Base-by-base conservation (phyloP, 306 rosid species). In the Sphenostylis stenocarpa region DNA sequence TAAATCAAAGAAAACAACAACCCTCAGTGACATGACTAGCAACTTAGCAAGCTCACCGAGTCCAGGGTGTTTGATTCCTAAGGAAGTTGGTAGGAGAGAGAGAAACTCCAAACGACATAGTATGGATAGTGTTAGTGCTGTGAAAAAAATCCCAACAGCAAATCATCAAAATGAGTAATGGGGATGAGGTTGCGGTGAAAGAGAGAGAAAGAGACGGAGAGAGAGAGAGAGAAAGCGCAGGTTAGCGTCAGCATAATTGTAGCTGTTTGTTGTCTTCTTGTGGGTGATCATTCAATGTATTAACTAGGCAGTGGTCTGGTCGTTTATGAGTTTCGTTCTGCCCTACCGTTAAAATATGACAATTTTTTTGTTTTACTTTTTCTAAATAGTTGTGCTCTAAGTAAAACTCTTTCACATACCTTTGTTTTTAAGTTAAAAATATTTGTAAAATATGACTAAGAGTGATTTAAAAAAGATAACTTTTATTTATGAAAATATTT, bases 41-140 rank as follows among this genome's bases (percentile, higher is more conserved):
- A 49, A 68, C 4, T 17, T 36, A 58, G 74, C 23, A 49, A 68
- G 72, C 64, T 73, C 21, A 68, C 73, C 67, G 4, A 29, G 23
- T 57, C 8, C 19, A 58, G 38, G 65, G 17, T 58, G 65, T 28
- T 65, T 82, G 76, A 13, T 62, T 20, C 1, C 19, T 29, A 28
- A 56, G 58, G 21, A 72, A 72, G 60, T 28, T 56, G 38, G 47
- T 49, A 52, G 14, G 3, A 48, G 23, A 6, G 51, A 66, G 58
- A 61, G 41, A 33, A 33, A 9, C 26, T 63, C 47, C 28, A 63
- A 63, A 63, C 16, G 26, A 7, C 47, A 63, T 45, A 28, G 28
- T 8, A 34, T 33, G 3, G 9, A 47, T 17, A 14, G 6, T 38
- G 43, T 38, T 2, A 31, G 23, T 14, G 23, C 1, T 31, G 17